Evolutionary conservation across 169 alveolate species (phyloP).

Genomic region (Plasmodium falciparum): DNA sequence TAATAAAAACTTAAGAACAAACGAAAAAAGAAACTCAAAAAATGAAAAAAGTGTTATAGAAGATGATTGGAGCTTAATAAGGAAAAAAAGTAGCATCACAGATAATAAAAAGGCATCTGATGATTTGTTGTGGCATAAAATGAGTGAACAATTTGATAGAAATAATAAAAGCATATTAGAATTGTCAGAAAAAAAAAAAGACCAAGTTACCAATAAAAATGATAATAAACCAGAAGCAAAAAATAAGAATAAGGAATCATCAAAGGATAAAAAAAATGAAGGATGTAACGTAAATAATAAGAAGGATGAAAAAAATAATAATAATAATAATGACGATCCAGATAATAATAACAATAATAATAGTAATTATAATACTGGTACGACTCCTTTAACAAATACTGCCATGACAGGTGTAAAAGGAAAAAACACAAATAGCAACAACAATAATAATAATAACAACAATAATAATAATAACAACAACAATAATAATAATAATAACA

Average conservation of each 20-base stretch:
- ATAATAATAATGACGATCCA: neutral
- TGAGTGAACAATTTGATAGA: constrained; percentile 66
- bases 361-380: neutral
- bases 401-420: too few relatives aligned
- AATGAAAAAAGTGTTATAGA: constrained; percentile 21
- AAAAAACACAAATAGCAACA: too few relatives aligned
- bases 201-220: neutral
- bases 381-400: too few relatives aligned
- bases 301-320: neutral
- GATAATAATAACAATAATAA: constrained; percentile 15
- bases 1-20: constrained; percentile 6
- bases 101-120: constrained; percentile 48
- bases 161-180: constrained; percentile 25
- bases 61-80: constrained; percentile 68
- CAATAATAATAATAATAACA: neutral
- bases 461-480: constrained; percentile 3
- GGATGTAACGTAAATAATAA: constrained; percentile 2
- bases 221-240: neutral
- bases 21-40: constrained; percentile 30
- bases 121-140: constrained; percentile 68
- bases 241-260: neutral
- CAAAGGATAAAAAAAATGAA: neutral
- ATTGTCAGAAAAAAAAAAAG: neutral
- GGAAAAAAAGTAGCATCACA: constrained; percentile 26
- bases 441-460: neutral